Percentiles rank a stretch among this genome's conserved stretches.
Conservation (phyloP, 768 basidiomycete species). For the Pulveroboletus frians region DNA sequence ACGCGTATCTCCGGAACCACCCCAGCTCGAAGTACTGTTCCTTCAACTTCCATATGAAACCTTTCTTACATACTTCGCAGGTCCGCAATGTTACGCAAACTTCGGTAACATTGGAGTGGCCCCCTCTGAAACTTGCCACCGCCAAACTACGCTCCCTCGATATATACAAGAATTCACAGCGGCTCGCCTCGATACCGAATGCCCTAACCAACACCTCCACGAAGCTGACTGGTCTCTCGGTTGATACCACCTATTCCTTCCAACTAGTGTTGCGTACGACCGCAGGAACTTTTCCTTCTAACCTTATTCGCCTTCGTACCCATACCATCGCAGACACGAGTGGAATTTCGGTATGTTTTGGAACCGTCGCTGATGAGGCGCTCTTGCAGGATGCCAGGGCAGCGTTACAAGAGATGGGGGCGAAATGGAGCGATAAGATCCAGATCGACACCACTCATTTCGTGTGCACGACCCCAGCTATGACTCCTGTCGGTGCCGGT, state of each 20-base stretch:
- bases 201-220: slow-evolving; percentile 82
- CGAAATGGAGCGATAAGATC: slow-evolving; percentile 87
- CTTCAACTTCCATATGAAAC: not conserved
- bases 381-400: slow-evolving; percentile 77
- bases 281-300: slow-evolving; percentile 86
- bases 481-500: slow-evolving; percentile 54
- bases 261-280: slow-evolving; percentile 91
- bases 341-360: slow-evolving; percentile 93
- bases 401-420: slow-evolving; percentile 80
- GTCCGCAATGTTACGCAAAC: slow-evolving; percentile 96
- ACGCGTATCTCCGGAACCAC: slow-evolving; percentile 56
- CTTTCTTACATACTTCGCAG: slow-evolving; percentile 32
- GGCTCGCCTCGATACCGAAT: slow-evolving; percentile 81
- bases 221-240: slow-evolving; percentile 76
- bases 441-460: slow-evolving; percentile 99
- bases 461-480: slow-evolving; percentile 87
- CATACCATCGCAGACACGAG: slow-evolving; percentile 95
- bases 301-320: slow-evolving; percentile 75
- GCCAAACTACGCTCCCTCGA: slow-evolving; percentile 85
- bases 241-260: slow-evolving; percentile 86
- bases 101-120: slow-evolving; percentile 95
- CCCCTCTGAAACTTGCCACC: slow-evolving; percentile 74
- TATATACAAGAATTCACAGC: slow-evolving; percentile 87
- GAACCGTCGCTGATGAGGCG: slow-evolving; percentile 73
- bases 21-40: slow-evolving; percentile 61